A percentile compares a stretch with the other conserved stretches of the same genome.
Conservation (phyloP, 129 eudicot genomes). For the Artemisia tridentata region DNA sequence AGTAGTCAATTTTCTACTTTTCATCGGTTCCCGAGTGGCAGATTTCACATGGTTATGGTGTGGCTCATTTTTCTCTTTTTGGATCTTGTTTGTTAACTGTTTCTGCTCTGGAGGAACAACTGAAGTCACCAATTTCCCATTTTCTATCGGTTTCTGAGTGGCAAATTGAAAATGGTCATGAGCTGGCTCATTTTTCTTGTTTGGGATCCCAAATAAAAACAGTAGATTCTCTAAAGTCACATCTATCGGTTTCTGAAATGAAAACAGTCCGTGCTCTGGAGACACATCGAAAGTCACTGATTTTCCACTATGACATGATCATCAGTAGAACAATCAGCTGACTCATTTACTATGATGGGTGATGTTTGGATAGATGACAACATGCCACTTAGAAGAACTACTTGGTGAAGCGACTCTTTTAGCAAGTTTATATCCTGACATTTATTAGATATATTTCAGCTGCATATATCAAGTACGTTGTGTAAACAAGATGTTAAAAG, state of each 20-base stretch:
- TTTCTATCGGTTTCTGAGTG: too few relatives aligned
- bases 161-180: too few relatives aligned
- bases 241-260: too few relatives aligned
- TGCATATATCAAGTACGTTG: conserved; percentile 29
- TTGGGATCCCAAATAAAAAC: too few relatives aligned
- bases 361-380: conserved; percentile 39
- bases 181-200: too few relatives aligned
- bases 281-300: neutral
- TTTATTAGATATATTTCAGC: conserved; percentile 67
- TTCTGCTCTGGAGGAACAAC: too few relatives aligned
- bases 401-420: conserved; percentile 52
- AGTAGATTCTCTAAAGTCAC: neutral
- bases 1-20: too few relatives aligned
- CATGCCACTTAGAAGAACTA: conserved; percentile 36
- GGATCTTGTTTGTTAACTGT: too few relatives aligned
- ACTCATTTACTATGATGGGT: conserved; percentile 18
- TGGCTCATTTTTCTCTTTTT: too few relatives aligned
- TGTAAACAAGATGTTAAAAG: conserved; percentile 1
- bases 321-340: neutral
- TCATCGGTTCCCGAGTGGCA: too few relatives aligned
- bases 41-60: too few relatives aligned
- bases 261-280: neutral
- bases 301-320: too few relatives aligned
- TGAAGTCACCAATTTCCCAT: neutral
- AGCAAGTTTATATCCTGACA: conserved; percentile 59